Percentiles rank a stretch among this genome's conserved stretches.
Evolutionary conservation across 1,284 basidiomycete genomes (phyloP).

Genomic region (Paramarasmius palmivorus): DNA sequence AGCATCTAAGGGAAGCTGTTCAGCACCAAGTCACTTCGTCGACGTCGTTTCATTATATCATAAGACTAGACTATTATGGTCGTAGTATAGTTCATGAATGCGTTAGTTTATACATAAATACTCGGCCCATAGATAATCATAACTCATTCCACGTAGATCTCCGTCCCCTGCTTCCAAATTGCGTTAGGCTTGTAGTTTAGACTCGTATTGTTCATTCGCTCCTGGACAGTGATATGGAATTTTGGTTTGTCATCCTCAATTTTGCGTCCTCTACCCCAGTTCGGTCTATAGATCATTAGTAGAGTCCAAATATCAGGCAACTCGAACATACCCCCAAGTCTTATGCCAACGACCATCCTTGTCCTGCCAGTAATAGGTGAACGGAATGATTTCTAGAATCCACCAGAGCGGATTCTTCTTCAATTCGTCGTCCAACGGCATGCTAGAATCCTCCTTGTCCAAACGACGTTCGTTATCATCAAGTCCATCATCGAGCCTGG

Average conservation of each 20-base stretch:
- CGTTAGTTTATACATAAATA: too few relatives aligned
- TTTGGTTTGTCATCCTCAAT: conserved; percentile 12
- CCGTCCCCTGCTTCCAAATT: conserved; percentile 11
- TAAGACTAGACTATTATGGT: too few relatives aligned
- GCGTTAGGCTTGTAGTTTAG: conserved; percentile 15
- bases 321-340: neutral
- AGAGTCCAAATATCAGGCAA: neutral
- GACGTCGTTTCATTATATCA: too few relatives aligned
- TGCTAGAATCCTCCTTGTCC: conserved; percentile 34
- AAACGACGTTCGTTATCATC: conserved; percentile 1
- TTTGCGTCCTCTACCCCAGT: conserved; percentile 13
- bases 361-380: conserved; percentile 43
- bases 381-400: conserved; percentile 47
- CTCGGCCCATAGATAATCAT: neutral
- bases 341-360: conserved; percentile 39
- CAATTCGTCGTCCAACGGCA: conserved; percentile 42
- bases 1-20: too few relatives aligned
- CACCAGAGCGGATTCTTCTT: conserved; percentile 41
- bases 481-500: neutral
- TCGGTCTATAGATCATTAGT: conserved; percentile 4
- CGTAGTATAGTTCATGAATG: too few relatives aligned
- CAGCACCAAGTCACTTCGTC: too few relatives aligned
- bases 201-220: conserved; percentile 6
- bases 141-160: conserved; percentile 12
- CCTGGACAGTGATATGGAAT: conserved; percentile 15